Evolutionary conservation across 176 grass and related monocot genomes (phyloP).

Genomic region (Phragmites australis): DNA sequence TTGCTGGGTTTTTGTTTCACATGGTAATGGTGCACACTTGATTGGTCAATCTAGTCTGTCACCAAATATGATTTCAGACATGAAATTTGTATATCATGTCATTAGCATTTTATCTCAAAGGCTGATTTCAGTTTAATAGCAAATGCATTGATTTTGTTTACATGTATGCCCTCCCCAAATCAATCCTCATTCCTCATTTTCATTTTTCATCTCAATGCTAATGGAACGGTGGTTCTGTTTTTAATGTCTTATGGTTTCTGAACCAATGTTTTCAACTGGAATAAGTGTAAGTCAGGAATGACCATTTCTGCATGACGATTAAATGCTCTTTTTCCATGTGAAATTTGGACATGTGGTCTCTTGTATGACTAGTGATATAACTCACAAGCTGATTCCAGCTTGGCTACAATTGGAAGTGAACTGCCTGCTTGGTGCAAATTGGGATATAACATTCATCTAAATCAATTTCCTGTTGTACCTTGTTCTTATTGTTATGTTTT

Average conservation of each 20-base stretch:
- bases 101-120: neutral
- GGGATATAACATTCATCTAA: neutral
- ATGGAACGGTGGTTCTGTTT: neutral
- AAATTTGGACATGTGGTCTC: neutral
- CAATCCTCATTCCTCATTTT: neutral
- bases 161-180: neutral
- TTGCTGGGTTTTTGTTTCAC: neutral
- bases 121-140: neutral
- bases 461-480: slow-evolving; percentile 18
- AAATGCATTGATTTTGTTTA: neutral
- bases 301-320: neutral
- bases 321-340: neutral
- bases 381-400: neutral
- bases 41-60: neutral
- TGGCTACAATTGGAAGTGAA: slow-evolving; percentile 8
- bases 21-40: neutral
- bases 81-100: neutral
- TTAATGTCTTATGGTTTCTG: neutral
- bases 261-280: neutral
- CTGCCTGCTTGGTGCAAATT: neutral
- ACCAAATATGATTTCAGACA: neutral
- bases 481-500: neutral
- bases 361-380: slow-evolving; percentile 18
- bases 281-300: neutral
- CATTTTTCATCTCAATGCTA: neutral